Percentiles rank a stretch among this genome's conserved stretches.
Conservation (phyloP, 108 stramenopile species). For the Tribonema minus region DNA sequence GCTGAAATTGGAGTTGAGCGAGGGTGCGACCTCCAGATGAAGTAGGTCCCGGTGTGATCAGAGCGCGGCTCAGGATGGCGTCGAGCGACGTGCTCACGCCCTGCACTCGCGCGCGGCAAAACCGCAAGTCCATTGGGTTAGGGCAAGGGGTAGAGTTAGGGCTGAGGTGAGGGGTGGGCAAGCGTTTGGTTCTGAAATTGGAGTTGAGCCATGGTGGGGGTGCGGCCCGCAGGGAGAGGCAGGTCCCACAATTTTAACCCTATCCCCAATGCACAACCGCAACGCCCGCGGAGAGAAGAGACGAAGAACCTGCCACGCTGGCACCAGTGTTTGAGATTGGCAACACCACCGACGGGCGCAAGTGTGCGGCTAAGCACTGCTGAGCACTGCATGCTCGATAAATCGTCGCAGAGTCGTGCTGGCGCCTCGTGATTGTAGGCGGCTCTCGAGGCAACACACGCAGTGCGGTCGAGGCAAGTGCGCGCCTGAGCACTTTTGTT, state of each 20-base stretch:
- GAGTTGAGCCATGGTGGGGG: background rate
- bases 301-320: too few relatives aligned
- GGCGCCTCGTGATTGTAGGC: too few relatives aligned
- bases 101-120: background rate
- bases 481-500: too few relatives aligned
- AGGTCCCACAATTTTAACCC: background rate
- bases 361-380: too few relatives aligned
- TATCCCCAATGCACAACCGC: too few relatives aligned
- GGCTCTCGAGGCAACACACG: too few relatives aligned
- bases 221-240: background rate
- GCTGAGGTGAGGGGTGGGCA: background rate
- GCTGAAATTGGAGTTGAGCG: background rate
- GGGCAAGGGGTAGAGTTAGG: too few relatives aligned
- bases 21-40: background rate
- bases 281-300: too few relatives aligned
- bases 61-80: constrained; percentile 3
- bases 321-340: too few relatives aligned
- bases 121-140: background rate
- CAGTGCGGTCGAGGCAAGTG: too few relatives aligned
- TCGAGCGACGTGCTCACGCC: constrained; percentile 15
- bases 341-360: background rate
- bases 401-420: too few relatives aligned
- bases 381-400: too few relatives aligned
- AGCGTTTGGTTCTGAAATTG: background rate
- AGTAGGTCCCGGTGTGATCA: background rate